phyloP scores from a whole-genome alignment of 306 rosid species.

The Medicago ruthenica region DNA sequence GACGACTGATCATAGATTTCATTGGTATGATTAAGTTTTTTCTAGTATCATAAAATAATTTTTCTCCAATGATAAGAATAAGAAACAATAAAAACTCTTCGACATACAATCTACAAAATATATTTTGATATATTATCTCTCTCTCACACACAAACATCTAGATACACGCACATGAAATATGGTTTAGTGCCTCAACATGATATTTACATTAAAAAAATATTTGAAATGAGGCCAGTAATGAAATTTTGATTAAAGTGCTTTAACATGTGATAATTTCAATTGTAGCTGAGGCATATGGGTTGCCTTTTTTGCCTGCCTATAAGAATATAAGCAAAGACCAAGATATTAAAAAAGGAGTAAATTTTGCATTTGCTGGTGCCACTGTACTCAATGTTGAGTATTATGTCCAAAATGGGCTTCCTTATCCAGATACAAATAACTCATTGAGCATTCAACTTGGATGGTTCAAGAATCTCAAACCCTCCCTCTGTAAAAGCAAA shows the following conservation, averaged over 20 bases:
- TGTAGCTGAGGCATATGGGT: constrained; percentile 24
- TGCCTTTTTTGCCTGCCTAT: constrained; percentile 52
- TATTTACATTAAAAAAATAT: background rate
- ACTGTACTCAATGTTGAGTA: constrained; percentile 49
- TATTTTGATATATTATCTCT: background rate
- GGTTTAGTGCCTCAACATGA: background rate
- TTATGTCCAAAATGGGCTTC: background rate
- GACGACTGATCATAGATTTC: constrained; percentile 58
- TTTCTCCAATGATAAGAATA: background rate
- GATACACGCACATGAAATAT: background rate
- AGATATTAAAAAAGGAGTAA: constrained; percentile 42
- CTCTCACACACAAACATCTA: background rate
- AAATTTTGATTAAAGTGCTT: background rate
- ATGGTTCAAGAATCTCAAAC: constrained; percentile 1
- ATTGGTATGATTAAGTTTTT: constrained; percentile 37
- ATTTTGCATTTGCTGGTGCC: constrained; percentile 63
- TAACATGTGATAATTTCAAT: background rate
- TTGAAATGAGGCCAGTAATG: background rate
- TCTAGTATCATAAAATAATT: background rate
- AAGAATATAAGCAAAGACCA: constrained; percentile 12
- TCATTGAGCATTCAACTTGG: constrained; percentile 20
- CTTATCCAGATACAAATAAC: background rate
- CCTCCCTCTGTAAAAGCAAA: background rate
- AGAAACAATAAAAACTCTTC: background rate
- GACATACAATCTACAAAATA: background rate